phyloP scores from a whole-genome alignment of 2,329 filamentous ascomycete genomes.

The Trichoderma hamatum region DNA sequence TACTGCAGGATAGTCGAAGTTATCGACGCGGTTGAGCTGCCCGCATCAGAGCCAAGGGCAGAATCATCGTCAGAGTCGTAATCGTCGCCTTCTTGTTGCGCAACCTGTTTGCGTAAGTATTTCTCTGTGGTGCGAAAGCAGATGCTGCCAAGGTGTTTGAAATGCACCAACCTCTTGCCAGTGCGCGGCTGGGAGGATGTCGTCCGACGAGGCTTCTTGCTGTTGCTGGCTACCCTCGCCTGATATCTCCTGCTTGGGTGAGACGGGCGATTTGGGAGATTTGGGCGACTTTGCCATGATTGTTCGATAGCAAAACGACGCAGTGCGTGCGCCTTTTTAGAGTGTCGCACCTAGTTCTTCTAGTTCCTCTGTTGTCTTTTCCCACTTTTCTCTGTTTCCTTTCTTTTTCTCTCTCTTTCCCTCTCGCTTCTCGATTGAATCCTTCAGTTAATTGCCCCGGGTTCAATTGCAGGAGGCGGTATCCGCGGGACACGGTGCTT shows the following conservation, averaged over 20 bases:
- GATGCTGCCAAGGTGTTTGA: neutral
- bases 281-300: neutral
- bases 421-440: neutral
- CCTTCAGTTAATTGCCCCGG: neutral
- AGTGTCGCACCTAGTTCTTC: neutral
- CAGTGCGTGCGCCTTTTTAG: neutral
- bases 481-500: neutral
- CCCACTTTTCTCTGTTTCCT: neutral
- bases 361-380: neutral
- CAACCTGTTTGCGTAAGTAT: conserved; percentile 2
- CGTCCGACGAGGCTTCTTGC: neutral
- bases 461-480: neutral
- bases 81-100: conserved; percentile 17
- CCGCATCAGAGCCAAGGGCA: conserved; percentile 31
- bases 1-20: conserved; percentile 41
- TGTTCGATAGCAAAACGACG: neutral
- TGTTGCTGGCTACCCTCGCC: conserved; percentile 3
- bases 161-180: conserved; percentile 25
- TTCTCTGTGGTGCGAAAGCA: neutral
- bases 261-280: neutral
- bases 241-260: neutral
- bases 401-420: neutral
- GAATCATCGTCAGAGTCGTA: conserved; percentile 34
- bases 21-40: conserved; percentile 39
- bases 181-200: conserved; percentile 23